Evolutionary conservation across 768 basidiomycete genomes (phyloP).

Genomic region (Rhodosporidiobolus odoratus): DNA sequence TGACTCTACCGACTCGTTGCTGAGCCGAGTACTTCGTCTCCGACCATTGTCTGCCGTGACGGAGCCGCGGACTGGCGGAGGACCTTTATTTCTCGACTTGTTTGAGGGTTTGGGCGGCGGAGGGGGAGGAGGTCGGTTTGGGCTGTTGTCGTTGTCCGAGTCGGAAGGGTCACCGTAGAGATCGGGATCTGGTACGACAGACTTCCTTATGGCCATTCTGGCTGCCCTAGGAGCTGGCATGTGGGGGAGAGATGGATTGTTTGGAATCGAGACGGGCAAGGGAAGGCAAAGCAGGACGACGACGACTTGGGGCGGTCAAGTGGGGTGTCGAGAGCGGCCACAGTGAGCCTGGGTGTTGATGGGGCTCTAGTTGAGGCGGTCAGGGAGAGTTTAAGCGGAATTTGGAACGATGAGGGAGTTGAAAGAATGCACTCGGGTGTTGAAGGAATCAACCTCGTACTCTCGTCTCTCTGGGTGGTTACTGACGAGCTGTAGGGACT

Average conservation of each 20-base stretch:
- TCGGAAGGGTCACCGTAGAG: conserved; percentile 14
- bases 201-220: conserved; percentile 3
- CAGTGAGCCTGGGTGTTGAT: no score
- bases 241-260: neutral
- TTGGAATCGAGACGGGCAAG: neutral
- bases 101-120: neutral
- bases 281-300: neutral
- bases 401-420: no score
- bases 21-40: neutral
- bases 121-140: conserved; percentile 2
- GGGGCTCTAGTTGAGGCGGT: no score
- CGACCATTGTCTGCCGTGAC: conserved; percentile 6
- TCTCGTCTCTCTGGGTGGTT: no score
- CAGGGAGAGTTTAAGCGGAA: no score
- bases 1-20: conserved; percentile 20
- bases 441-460: no score
- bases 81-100: neutral
- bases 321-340: neutral
- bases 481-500: no score
- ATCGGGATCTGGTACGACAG: conserved; percentile 23
- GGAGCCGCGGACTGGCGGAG: neutral
- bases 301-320: neutral
- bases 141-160: conserved; percentile 20
- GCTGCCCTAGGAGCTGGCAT: conserved; percentile 27
- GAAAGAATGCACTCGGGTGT: no score